phyloP scores from a whole-genome alignment of 164 flowering plant species.

The Nymphaea thermarum region DNA sequence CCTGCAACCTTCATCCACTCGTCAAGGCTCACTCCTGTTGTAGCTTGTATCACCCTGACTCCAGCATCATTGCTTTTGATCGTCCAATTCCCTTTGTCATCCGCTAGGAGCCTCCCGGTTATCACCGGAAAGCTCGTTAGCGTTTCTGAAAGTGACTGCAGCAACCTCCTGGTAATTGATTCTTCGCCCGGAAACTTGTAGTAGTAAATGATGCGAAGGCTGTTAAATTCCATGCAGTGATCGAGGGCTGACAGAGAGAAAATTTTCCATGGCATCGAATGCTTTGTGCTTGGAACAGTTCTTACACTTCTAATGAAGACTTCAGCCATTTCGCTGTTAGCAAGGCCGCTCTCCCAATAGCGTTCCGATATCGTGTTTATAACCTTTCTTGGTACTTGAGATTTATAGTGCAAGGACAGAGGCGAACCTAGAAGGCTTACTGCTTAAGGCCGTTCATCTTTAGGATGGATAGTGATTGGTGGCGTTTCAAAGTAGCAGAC shows the following conservation, averaged over 20 bases:
- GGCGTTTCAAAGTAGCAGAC: too few species aligned
- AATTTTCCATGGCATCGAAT: slow-evolving; percentile 28
- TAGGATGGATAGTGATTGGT: too few species aligned
- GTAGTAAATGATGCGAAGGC: slow-evolving; percentile 32
- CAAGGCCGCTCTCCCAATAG: too few species aligned
- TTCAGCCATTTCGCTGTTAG: too few species aligned
- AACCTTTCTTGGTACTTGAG: too few species aligned
- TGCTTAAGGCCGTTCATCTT: too few species aligned
- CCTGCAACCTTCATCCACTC: slow-evolving; percentile 38
- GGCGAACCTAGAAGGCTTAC: too few species aligned
- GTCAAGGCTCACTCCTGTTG: slow-evolving; percentile 39
- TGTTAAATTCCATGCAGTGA: slow-evolving; percentile 38
- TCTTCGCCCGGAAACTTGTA: slow-evolving; percentile 17
- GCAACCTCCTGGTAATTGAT: slow-evolving; percentile 19
- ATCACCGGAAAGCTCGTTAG: slow-evolving; percentile 29
- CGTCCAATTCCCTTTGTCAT: slow-evolving; percentile 36
- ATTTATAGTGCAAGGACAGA: too few species aligned
- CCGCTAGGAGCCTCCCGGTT: slow-evolving; percentile 38
- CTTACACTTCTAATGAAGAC: slow-evolving; percentile 24
- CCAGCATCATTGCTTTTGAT: slow-evolving; percentile 68
- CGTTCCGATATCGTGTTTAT: too few species aligned
- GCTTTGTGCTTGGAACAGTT: slow-evolving; percentile 39
- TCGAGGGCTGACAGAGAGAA: slow-evolving; percentile 32
- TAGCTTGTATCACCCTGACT: slow-evolving; percentile 45
- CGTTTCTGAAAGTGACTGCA: slow-evolving; percentile 24